phyloP scores from a whole-genome alignment of 306 rosid species.

The Begonia loranthoides region DNA sequence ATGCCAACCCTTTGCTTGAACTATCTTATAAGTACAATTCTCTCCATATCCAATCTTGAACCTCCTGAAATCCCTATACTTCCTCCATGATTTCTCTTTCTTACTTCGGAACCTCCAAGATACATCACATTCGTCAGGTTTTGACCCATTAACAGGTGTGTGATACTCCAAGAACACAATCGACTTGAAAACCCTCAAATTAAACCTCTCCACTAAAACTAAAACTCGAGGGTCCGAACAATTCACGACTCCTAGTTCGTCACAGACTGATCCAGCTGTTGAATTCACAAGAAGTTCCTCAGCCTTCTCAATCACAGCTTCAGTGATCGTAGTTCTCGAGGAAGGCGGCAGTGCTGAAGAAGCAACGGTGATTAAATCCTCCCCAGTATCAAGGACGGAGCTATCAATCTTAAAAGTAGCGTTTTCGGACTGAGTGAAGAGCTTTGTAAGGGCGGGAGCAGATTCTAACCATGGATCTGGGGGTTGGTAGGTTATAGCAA shows the following conservation, averaged over 20 bases:
- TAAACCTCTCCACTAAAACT: conserved; percentile 58
- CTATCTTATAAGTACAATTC: conserved; percentile 57
- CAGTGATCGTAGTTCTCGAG: conserved; percentile 26
- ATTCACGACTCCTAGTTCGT: conserved; percentile 28
- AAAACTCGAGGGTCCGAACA: conserved; percentile 74
- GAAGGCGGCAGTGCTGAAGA: conserved; percentile 23
- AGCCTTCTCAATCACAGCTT: conserved; percentile 34
- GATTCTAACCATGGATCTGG: conserved; percentile 98
- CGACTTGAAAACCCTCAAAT: conserved; percentile 53
- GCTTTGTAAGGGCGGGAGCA: conserved; percentile 74
- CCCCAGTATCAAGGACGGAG: conserved; percentile 72
- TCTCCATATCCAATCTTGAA: conserved; percentile 36
- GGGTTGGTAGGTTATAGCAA: conserved; percentile 93
- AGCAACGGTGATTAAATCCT: conserved; percentile 35
- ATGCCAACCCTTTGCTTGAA: conserved; percentile 75
- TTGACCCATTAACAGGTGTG: conserved; percentile 57
- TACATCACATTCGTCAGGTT: conserved; percentile 70
- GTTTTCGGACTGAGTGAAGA: conserved; percentile 62
- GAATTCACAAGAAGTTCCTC: conserved; percentile 32
- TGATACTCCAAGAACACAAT: conserved; percentile 70
- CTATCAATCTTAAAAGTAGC: conserved; percentile 76
- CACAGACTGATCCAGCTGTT: conserved; percentile 16
- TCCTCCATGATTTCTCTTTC: conserved; percentile 89
- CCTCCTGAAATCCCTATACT: conserved; percentile 87
- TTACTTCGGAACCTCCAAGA: conserved; percentile 83